A percentile compares a stretch with the other conserved stretches of the same genome.
Evolutionary conservation across 257 asterid species (phyloP).

Genomic region (Solanum corneliomulleri): DNA sequence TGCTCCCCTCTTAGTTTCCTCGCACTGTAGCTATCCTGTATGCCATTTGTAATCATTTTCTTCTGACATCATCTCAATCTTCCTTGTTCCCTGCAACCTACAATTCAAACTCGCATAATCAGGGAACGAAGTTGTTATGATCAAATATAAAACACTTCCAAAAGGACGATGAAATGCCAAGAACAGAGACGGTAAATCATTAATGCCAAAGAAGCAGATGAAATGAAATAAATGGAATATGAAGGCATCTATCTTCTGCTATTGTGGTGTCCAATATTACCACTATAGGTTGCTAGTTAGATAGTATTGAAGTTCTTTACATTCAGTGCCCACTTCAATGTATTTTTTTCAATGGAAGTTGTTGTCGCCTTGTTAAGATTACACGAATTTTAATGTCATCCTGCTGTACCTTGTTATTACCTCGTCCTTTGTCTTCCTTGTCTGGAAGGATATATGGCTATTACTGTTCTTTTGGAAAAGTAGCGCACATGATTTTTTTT

Average conservation of each 20-base stretch:
- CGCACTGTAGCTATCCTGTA: neutral
- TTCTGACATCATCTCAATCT: neutral
- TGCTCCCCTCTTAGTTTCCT: neutral
- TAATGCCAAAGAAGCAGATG: neutral
- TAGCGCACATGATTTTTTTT: neutral
- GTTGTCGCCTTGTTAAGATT: neutral
- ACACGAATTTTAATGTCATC: neutral
- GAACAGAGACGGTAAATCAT: neutral
- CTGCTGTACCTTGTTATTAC: neutral
- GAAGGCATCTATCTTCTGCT: neutral
- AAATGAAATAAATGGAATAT: neutral
- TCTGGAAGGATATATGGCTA: neutral
- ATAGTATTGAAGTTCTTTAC: neutral
- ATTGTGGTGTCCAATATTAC: neutral
- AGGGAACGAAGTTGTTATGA: neutral
- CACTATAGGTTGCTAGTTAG: neutral
- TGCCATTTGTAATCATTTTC: neutral
- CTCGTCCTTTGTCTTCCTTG: neutral
- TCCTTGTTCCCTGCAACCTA: neutral
- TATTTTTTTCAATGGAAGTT: neutral
- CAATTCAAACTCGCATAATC: neutral
- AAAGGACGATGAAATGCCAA: neutral
- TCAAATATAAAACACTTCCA: neutral
- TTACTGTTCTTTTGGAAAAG: neutral
- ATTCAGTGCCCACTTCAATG: neutral